Evolutionary conservation across 108 stramenopile genomes (phyloP).

Genomic region (Conticribra guillardii): DNA sequence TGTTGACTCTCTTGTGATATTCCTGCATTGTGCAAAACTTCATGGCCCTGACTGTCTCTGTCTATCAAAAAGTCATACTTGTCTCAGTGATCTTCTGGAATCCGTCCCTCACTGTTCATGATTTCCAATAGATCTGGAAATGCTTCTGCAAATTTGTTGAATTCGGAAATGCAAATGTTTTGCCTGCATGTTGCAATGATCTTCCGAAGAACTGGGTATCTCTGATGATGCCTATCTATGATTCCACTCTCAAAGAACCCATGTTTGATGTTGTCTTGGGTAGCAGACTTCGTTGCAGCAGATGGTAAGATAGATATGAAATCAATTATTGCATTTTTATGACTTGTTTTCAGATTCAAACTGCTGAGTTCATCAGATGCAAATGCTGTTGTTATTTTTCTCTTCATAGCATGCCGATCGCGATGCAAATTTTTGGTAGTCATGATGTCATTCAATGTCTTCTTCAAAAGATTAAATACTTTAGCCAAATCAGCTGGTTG

Average conservation of each 20-base stretch:
- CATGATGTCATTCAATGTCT: background rate
- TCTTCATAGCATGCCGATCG: conserved; percentile 3
- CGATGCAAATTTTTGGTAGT: background rate
- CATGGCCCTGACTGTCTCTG: conserved; percentile 4
- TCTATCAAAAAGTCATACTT: conserved; percentile 4
- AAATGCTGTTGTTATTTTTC: conserved; percentile 1
- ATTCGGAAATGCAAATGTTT: background rate
- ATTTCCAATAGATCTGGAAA: background rate
- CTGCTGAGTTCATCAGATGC: background rate
- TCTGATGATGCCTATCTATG: background rate
- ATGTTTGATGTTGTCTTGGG: conserved; percentile 7
- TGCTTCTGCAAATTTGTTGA: background rate
- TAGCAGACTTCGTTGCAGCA: background rate
- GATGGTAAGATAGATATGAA: conserved; percentile 5
- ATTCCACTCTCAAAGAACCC: conserved; percentile 13
- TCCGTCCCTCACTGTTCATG: background rate
- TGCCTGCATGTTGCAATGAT: conserved; percentile 11
- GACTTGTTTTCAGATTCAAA: background rate
- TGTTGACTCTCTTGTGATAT: conserved; percentile 14
- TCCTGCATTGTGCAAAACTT: conserved; percentile 6
- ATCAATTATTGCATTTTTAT: conserved; percentile 10
- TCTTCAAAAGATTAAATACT: conserved; percentile 12
- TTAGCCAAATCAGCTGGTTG: conserved; percentile 18
- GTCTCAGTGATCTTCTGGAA: conserved; percentile 9
- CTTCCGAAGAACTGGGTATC: conserved; percentile 24